Evolutionary conservation across 805 yeast species (phyloP), one percentile per base, ranked within the genome.

Genomic region (Wickerhamomyces pijperi): DNA sequence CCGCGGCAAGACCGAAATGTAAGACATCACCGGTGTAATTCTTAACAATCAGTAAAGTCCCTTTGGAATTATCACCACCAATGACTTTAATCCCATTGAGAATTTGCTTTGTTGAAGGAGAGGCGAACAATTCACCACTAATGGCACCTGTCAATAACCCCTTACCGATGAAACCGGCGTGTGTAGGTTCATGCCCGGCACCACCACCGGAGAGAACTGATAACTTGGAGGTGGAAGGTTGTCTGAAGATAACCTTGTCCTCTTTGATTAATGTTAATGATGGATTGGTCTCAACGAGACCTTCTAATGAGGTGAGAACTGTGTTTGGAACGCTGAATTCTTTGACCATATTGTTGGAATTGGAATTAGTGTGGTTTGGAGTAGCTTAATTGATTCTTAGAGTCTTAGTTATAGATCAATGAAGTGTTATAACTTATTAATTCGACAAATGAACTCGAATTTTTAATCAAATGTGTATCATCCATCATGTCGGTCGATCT

Each of bases 11-110:
- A 2, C 96, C 96, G 60, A 90, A 88, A 60, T 88, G 96, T 39
- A 88, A 63, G 15, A 90, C 79, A 61, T 88, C 97, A 25, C 97
- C 97, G 4, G 97, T 88, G 61, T 88, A 88, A 61, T 90, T 88
- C 61, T 88, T 88, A 34, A 85, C 94, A 36, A 88, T 73, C 32
- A 88, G 63, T 39, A 88, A 60, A 5, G 85, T 78, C 21, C 95
- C 96, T 42, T 70, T 69, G 8, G 65, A 56, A 25, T 68, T 29
- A 15, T 39, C 67, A 25, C 57, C 59, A 36, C 49, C 53, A 3
- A 65, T 55, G 6, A 72, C 49, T 42, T 64, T 61, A 34, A 74
- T 64, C 12, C 86, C 79, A 46, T 75, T 74, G 39, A 87, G 60
- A 48, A 88, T 83, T 60, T 88, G 97, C 51, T 78, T 82, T 1